Evolutionary conservation across 176 grass and related monocot species (phyloP), one percentile per base, ranked within the genome.

Genomic region (Lolium perenne): DNA sequence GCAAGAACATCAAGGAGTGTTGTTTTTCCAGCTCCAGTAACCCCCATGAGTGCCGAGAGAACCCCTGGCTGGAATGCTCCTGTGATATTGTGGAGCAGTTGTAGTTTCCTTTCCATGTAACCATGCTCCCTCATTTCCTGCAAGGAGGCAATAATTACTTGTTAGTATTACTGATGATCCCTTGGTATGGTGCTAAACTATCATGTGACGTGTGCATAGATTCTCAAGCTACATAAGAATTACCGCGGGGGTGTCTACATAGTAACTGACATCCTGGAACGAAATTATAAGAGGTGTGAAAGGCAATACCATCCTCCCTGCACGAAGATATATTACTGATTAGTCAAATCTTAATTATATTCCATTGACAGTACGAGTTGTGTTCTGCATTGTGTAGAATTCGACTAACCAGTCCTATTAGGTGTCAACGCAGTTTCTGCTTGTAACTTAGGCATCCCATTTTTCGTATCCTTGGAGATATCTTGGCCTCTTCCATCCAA

Each of bases 191-290:
- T 9, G 5, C 7, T 72, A 58, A 83, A 38, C 68, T 83, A 8
- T 20, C 50, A 0, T 8, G 13, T 79, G 13, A 41, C 59, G 76
- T 78, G 56, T 69, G 6, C 74, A 51, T 49, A 10, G 13, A 63
- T 59, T 35, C 56, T 82, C 4, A 20, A 54, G 62, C 18, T 60
- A 47, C 13, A 46, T 20, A 71, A 63, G 32, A 64, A 22, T 82
- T 95, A 98, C 95, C 80, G 5, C n/a, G 38, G 95, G 91, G 57
- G 89, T 82, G 18, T 95, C 91, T 47, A 98, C 87, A 22, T 92
- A 95, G 83, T 98, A 98, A 79, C 92, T 98, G 63, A 98, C 87
- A 78, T 98, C 83, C 23, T 89, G 79, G 79, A 95, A 95, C 62
- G 89, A 87, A 83, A 98, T 78, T 76, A 80, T 87, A 64, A 97